phyloP scores from a whole-genome alignment of 768 basidiomycete genomes.

The Boletus edulis region DNA sequence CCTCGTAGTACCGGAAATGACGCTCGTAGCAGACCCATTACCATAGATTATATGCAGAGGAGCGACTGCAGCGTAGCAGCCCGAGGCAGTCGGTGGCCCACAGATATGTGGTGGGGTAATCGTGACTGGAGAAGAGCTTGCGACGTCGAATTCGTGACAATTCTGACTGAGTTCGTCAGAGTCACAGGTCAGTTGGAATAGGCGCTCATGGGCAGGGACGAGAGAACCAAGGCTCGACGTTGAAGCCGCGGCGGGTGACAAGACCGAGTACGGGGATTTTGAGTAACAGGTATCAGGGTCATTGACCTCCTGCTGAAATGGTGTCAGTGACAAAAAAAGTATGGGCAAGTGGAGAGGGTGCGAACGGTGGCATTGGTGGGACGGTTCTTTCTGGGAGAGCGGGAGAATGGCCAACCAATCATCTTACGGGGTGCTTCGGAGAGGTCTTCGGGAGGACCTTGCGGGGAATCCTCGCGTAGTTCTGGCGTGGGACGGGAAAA shows the following conservation, averaged over 20 bases:
- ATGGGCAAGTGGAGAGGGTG: background rate
- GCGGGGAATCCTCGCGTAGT: conserved; percentile 2
- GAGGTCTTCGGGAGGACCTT: conserved; percentile 10
- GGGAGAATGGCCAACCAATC: conserved; percentile 31
- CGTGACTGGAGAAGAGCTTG: conserved; percentile 7
- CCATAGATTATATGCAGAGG: conserved; percentile 10
- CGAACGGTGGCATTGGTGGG: conserved; percentile 11
- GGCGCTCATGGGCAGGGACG: conserved; percentile 23
- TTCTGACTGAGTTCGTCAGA: conserved; percentile 2
- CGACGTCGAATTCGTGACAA: background rate
- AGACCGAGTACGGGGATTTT: conserved; percentile 9
- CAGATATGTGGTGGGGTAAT: background rate
- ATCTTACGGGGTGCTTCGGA: conserved; percentile 24
- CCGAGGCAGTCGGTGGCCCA: background rate
- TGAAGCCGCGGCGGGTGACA: conserved; percentile 20
- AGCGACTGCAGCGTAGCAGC: background rate
- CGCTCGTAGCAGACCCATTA: conserved; percentile 1
- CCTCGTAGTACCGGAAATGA: background rate
- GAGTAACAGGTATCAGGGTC: conserved; percentile 5
- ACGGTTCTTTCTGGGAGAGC: conserved; percentile 22
- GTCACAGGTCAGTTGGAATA: conserved; percentile 18
- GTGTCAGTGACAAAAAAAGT: conserved; percentile 1
- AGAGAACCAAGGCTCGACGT: conserved; percentile 32
- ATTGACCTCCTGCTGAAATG: conserved; percentile 2
- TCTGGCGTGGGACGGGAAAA: conserved; percentile 25